These are phyloP conservation scores for Teunomyces kruisii DNA, from an alignment of 805 yeast genomes.

Conservation along the genomic window DNA sequence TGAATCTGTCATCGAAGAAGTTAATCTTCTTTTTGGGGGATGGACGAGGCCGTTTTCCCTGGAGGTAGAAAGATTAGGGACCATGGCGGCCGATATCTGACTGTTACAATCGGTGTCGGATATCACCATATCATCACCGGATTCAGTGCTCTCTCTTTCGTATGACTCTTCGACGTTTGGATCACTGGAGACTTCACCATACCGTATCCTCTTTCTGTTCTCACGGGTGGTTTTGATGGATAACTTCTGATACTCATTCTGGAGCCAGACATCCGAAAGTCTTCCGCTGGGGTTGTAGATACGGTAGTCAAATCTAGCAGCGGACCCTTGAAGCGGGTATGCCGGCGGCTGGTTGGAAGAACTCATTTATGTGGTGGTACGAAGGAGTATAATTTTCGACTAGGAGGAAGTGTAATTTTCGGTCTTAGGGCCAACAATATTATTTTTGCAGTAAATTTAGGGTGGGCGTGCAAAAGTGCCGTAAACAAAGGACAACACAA, in stretches of 20 bases:
- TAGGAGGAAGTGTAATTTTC: too few species aligned
- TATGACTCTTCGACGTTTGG: constrained; percentile 14
- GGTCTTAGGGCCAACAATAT: neutral
- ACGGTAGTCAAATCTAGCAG: constrained; percentile 31
- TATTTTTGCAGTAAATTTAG: neutral
- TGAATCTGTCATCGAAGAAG: constrained; percentile 4
- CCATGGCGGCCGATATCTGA: constrained; percentile 17
- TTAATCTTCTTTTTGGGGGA: constrained; percentile 41
- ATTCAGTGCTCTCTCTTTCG: constrained; percentile 17
- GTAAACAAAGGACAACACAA: neutral
- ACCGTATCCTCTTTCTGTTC: constrained; percentile 22
- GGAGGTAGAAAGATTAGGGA: constrained; percentile 7
- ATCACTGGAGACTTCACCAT: constrained; percentile 4
- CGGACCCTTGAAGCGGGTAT: constrained; percentile 32
- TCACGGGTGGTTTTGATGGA: constrained; percentile 22
- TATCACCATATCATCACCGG: constrained; percentile 35
- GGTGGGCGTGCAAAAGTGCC: neutral
- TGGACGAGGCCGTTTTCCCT: constrained; percentile 23
- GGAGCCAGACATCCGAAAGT: constrained; percentile 33
- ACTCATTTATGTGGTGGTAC: neutral
- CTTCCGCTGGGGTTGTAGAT: constrained; percentile 30
- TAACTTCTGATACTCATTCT: constrained; percentile 26
- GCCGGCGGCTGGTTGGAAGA: constrained; percentile 24
- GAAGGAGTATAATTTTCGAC: neutral
- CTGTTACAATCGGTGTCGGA: constrained; percentile 33